A percentile compares a stretch with the other conserved stretches of the same genome.
Conservation (phyloP, 148 eudicot genomes). For the Drosera capensis region DNA sequence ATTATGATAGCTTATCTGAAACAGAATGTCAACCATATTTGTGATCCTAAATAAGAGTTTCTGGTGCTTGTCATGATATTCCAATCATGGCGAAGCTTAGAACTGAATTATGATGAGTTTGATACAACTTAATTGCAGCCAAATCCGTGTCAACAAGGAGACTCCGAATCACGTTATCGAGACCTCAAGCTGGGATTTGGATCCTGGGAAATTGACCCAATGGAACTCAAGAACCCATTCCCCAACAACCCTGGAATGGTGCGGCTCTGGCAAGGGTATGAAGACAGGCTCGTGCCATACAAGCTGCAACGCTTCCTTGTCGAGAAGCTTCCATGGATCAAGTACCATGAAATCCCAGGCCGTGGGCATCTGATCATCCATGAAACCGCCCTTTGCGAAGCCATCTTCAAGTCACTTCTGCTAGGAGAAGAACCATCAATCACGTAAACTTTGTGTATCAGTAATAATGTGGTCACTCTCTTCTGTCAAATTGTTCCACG, state of each 20-base stretch:
- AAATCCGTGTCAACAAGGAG: slow-evolving; percentile 18
- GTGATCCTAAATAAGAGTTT: too few relatives aligned
- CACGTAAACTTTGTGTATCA: too few relatives aligned
- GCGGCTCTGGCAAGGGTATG: slow-evolving; percentile 23
- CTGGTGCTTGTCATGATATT: too few relatives aligned
- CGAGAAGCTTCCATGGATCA: slow-evolving; percentile 24
- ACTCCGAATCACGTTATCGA: slow-evolving; percentile 17
- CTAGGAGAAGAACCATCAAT: slow-evolving; percentile 5
- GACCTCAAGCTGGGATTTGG: slow-evolving; percentile 15
- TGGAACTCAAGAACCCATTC: slow-evolving; percentile 18
- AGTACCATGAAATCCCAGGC: slow-evolving; percentile 18
- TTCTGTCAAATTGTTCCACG: too few relatives aligned
- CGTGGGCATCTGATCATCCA: slow-evolving; percentile 24
- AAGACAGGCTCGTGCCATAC: slow-evolving; percentile 16
- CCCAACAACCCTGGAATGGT: slow-evolving; percentile 10
- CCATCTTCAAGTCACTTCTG: slow-evolving; percentile 19
- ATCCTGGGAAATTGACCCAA: slow-evolving; percentile 27
- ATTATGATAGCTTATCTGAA: too few relatives aligned
- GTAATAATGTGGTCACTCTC: too few relatives aligned
- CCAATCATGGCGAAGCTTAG: too few relatives aligned
- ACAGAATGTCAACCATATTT: too few relatives aligned
- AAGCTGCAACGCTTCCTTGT: slow-evolving; percentile 13
- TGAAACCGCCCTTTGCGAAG: slow-evolving; percentile 13
- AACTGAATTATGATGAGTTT: neutral
- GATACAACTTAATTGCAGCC: slow-evolving; percentile 10